Evolutionary conservation across 2,329 filamentous ascomycete species (phyloP), one percentile per base, ranked within the genome.

Genomic region (Alternaria brassicae): DNA sequence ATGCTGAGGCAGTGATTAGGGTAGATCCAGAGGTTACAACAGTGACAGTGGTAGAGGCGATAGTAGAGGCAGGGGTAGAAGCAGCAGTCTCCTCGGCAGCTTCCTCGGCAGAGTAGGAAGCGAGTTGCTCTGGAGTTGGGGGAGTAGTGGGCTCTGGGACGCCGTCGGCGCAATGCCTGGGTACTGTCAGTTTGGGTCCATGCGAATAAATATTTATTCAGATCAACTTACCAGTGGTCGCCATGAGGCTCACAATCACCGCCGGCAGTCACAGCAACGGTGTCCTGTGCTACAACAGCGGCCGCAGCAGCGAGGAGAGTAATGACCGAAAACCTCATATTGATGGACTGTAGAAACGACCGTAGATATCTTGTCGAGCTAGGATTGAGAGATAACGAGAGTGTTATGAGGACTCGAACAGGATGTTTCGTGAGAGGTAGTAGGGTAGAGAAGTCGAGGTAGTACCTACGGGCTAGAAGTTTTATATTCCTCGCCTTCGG

Each of bases 151-250:
- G 60, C 21, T 60, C 56, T 47, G 50, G 50, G 28, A 67, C 53
- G 19, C 60, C 60, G 19, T 30, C n/a, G 23, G 62, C 28, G 39
- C 56, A 65, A 54, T 54, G 60, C 56, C 55, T 56, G 36, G 37
- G 12, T 8, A 5, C 13, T 30, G 48, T 60, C 27, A 58, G 53
- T 12, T 23, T 42, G 25, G n/a, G 2, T 41, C 3, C 10, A 10
- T 34, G 3, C 13, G 27, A 17, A 6, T n/a, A 27, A 19, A 57
- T 4, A 12, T 6, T 3, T n/a, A 13, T 3, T n/a, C 19, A n/a
- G 40, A 59, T 56, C 1, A 45, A 19, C 45, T 55, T 61, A 71
- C 69, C 69, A 72, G 59, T 72, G 69, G 50, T 71, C 67, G 36
- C 59, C 61, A 28, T 72, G 69, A 27, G 69, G 69, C 51, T 67